A percentile compares a stretch with the other conserved stretches of the same genome.
phyloP scores from a whole-genome alignment of 306 rosid genomes.

The Vigna mungo region DNA sequence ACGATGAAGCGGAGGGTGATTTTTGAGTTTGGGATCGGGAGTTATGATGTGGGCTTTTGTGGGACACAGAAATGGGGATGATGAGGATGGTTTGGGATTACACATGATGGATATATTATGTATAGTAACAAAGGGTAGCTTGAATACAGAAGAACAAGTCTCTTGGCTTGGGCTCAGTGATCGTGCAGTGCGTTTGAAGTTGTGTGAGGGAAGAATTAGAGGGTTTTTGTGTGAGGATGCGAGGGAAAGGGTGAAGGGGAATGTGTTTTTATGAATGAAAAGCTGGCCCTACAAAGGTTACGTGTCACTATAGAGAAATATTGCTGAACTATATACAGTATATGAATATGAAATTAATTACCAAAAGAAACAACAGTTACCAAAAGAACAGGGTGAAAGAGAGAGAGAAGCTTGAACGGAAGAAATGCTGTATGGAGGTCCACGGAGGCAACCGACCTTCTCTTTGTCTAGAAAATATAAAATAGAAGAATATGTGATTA shows the following conservation, averaged over 20 bases:
- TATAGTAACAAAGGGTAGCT: slow-evolving; percentile 24
- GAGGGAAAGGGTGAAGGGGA: slow-evolving; percentile 49
- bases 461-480: slow-evolving; percentile 6
- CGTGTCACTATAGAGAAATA: slow-evolving; percentile 53
- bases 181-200: slow-evolving; percentile 41
- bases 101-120: slow-evolving; percentile 53
- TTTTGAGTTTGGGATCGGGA: slow-evolving; percentile 45
- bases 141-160: background rate
- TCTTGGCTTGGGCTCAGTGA: slow-evolving; percentile 1
- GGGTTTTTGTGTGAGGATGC: slow-evolving; percentile 36
- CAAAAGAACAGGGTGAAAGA: background rate
- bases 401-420: slow-evolving; percentile 42
- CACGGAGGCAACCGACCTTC: slow-evolving; percentile 44
- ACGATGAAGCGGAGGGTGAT: slow-evolving; percentile 33
- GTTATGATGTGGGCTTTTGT: slow-evolving; percentile 60
- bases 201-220: slow-evolving; percentile 31
- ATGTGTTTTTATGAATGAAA: slow-evolving; percentile 65
- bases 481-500: slow-evolving; percentile 7
- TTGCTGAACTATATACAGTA: slow-evolving; percentile 4
- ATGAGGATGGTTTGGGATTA: slow-evolving; percentile 65
- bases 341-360: background rate
- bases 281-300: slow-evolving; percentile 49
- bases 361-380: background rate
- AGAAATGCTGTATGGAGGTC: slow-evolving; percentile 30
- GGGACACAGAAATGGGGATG: slow-evolving; percentile 56